A percentile compares a stretch with the other conserved stretches of the same genome.
phyloP scores from a whole-genome alignment of 345 rosid species.

The Eucalyptus melliodora region DNA sequence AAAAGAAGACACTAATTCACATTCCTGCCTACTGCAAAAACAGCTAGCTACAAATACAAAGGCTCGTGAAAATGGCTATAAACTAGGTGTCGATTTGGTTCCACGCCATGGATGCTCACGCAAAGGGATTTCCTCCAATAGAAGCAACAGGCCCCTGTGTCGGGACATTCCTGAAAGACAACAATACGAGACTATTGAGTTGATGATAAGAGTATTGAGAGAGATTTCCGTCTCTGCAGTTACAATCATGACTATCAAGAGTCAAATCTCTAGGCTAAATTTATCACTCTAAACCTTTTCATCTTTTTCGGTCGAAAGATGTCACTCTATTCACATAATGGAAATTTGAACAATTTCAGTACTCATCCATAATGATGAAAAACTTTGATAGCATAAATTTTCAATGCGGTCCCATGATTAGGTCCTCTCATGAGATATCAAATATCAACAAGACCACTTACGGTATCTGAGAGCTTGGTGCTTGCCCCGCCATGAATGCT shows the following conservation, averaged over 20 bases:
- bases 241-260: background rate
- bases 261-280: background rate
- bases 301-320: background rate
- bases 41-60: background rate
- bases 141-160: conserved; percentile 75
- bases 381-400: background rate
- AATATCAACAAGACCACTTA: conserved; percentile 21
- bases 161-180: conserved; percentile 36
- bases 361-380: background rate
- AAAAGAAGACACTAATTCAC: background rate
- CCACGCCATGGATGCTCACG: conserved; percentile 1
- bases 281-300: background rate
- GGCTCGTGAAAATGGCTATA: background rate
- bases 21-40: background rate
- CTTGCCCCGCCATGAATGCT: conserved; percentile 46
- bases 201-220: background rate
- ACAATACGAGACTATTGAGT: background rate
- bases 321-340: background rate
- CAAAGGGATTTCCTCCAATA: conserved; percentile 83
- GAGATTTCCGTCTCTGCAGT: background rate
- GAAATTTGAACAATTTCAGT: background rate
- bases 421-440: background rate
- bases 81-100: background rate
- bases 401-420: background rate
- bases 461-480: conserved; percentile 53